Conservation (phyloP, 306 rosid species). For the Citrullus mucosospermus region DNA sequence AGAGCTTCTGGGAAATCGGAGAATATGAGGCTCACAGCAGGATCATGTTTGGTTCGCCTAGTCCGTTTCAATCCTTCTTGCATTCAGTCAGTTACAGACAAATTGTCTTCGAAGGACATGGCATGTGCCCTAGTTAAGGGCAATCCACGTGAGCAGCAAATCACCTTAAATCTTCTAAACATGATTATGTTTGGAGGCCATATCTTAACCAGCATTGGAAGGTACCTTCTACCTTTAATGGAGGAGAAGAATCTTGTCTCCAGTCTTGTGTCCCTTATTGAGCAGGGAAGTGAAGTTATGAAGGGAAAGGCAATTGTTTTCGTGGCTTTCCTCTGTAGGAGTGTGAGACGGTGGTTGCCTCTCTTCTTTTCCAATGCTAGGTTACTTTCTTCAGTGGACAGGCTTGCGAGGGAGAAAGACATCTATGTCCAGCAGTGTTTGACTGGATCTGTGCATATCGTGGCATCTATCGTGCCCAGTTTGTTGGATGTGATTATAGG, state of each 20-base stretch:
- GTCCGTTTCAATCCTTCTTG: slow-evolving; percentile 73
- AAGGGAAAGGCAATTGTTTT: slow-evolving; percentile 79
- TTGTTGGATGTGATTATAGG: slow-evolving; percentile 68
- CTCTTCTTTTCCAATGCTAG: slow-evolving; percentile 78
- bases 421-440: slow-evolving; percentile 60
- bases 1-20: slow-evolving; percentile 88
- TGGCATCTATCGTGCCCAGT: slow-evolving; percentile 63
- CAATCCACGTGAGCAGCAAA: slow-evolving; percentile 84
- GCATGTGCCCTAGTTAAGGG: slow-evolving; percentile 75
- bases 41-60: slow-evolving; percentile 91
- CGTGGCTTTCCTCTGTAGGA: slow-evolving; percentile 80
- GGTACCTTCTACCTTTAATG: slow-evolving; percentile 51
- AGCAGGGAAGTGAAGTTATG: slow-evolving; percentile 86
- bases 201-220: slow-evolving; percentile 52
- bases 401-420: slow-evolving; percentile 85
- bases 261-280: slow-evolving; percentile 58
- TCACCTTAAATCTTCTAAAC: slow-evolving; percentile 83
- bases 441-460: slow-evolving; percentile 59
- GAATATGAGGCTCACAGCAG: slow-evolving; percentile 93
- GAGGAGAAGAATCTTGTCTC: slow-evolving; percentile 87
- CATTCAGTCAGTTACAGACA: slow-evolving; percentile 61
- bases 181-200: slow-evolving; percentile 86
- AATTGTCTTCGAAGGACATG: slow-evolving; percentile 68
- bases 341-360: slow-evolving; percentile 83
- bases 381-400: slow-evolving; percentile 80